Percentiles rank a stretch among this genome's conserved stretches.
Evolutionary conservation across 2,329 filamentous ascomycete species (phyloP).

Genomic region (Tolypocladium amazonense): DNA sequence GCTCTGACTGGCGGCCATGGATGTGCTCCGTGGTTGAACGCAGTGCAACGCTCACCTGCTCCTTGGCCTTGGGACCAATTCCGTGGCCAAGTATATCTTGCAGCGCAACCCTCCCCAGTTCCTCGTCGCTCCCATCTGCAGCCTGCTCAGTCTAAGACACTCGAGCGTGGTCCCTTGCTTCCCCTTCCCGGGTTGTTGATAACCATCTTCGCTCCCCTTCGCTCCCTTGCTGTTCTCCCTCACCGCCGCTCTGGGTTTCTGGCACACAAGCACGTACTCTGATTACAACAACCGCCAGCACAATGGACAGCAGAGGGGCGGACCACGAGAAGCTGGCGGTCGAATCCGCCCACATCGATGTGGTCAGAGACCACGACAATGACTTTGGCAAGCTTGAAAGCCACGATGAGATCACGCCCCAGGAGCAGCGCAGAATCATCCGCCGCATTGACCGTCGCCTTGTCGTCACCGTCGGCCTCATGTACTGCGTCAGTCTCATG

Average conservation of each 20-base stretch:
- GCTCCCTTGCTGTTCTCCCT: background rate
- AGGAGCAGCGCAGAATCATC: conserved; percentile 59
- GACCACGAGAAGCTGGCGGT: conserved; percentile 12
- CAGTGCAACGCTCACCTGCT: background rate
- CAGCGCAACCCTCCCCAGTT: background rate
- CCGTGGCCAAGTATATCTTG: background rate
- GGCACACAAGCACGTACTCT: background rate
- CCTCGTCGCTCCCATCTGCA: background rate
- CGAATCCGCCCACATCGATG: conserved; percentile 14
- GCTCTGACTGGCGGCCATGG: background rate
- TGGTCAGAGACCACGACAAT: conserved; percentile 11
- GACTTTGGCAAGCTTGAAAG: conserved; percentile 22
- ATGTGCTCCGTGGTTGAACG: background rate
- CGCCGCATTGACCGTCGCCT: conserved; percentile 57
- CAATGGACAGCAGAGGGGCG: conserved; percentile 12
- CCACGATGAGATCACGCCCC: conserved; percentile 39
- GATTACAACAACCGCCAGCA: background rate
- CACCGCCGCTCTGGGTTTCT: background rate
- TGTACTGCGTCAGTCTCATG: conserved; percentile 71
- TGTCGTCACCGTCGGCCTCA: conserved; percentile 48
- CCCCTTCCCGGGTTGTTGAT: background rate
- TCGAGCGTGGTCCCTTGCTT: background rate
- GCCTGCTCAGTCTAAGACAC: background rate
- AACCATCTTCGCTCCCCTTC: background rate
- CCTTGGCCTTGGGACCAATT: background rate